These are phyloP conservation scores for Xylariaceae sp. DNA, from an alignment of 2,329 filamentous ascomycete species.

Conservation along the genomic window DNA sequence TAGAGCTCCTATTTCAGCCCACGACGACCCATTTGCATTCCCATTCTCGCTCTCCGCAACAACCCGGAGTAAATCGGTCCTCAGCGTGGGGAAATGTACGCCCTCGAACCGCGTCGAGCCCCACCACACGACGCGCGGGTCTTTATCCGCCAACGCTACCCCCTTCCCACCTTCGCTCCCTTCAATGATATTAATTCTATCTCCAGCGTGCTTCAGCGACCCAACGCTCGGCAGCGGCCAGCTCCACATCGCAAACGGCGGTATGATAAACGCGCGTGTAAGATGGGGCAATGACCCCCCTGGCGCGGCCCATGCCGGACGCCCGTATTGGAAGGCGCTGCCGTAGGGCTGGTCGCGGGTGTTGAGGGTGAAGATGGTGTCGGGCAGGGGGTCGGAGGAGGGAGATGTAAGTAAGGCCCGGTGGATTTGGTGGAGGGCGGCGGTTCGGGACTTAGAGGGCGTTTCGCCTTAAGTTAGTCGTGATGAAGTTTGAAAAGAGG, in stretches of 20 bases:
- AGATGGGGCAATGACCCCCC: slow-evolving; percentile 6
- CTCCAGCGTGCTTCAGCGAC: slow-evolving; percentile 3
- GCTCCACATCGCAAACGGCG: slow-evolving; percentile 10
- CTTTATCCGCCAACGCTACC: slow-evolving; percentile 4
- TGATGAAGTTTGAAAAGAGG: no score
- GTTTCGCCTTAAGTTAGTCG: no score
- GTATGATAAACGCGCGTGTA: slow-evolving; percentile 9
- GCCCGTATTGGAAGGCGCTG: slow-evolving; percentile 7
- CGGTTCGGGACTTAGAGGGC: slow-evolving; percentile 7
- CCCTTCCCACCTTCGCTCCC: no score
- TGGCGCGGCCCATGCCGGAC: slow-evolving; percentile 4
- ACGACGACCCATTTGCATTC: no score
- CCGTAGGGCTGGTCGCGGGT: slow-evolving; percentile 13
- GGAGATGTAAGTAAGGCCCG: slow-evolving; percentile 10
- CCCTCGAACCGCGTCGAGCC: slow-evolving; percentile 7
- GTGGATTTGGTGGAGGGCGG: slow-evolving; percentile 15
- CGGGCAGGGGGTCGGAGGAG: background rate
- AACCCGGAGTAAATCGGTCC: slow-evolving; percentile 2
- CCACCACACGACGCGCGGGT: slow-evolving; percentile 9
- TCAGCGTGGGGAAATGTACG: slow-evolving; percentile 5
- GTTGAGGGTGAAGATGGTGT: slow-evolving; percentile 11
- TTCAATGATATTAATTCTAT: slow-evolving; percentile 5
- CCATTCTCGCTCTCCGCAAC: background rate
- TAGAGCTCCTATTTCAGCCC: slow-evolving; percentile 10
- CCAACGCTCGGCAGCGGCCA: slow-evolving; percentile 9